Base-by-base conservation (phyloP, 352 stramenopile species). In the Phytophthora quininea region DNA sequence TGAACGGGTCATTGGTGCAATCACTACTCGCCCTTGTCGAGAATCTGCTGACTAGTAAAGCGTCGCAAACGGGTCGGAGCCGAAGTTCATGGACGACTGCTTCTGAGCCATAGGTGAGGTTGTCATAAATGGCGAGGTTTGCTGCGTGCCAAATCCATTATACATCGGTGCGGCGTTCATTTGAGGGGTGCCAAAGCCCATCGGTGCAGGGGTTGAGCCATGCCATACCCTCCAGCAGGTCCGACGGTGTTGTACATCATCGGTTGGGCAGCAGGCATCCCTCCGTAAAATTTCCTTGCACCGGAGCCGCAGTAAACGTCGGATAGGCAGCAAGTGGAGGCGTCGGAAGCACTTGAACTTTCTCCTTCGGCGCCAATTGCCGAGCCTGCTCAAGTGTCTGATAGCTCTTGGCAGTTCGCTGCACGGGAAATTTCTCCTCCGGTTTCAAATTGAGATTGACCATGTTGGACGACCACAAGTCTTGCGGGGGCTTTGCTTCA, bases 321-420 rank as follows among this genome's bases (percentile, higher is more conserved):
- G 74, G 67, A 48, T 74, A 83, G 14, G 66, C 68, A 29, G 49
- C 57, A 3, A 69, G 54, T 3, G 65, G 55, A 19, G 78, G 73
- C 15, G 78, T 74, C 0, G 79, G 81, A 50, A 94, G 72, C 46
- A 92, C 72, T 1, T 85, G 71, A 62, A 91, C 69, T 46, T 91
- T 91, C 29, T 87, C 78, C 58, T 80, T 89, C 2, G 80, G 77
- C 15, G 82, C 81, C 40, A 80, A 62, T 45, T 88, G 55, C 8
- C 84, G 80, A 29, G 86, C 86, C 50, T 94, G 86, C 56, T 92
- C 86, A 12, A 94, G 61, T 24, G 86, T 90, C 61, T 92, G 86
- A 49, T 87, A 83, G 57, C 58, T 79, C 54, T 82, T 86, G 15
- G 74, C 71, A 3, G 70, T 76, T 3, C 80, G 69, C n/a, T 71